These are phyloP conservation scores for Dalechampia spathulata DNA, from an alignment of 441 rosid species.

Conservation along the genomic window DNA sequence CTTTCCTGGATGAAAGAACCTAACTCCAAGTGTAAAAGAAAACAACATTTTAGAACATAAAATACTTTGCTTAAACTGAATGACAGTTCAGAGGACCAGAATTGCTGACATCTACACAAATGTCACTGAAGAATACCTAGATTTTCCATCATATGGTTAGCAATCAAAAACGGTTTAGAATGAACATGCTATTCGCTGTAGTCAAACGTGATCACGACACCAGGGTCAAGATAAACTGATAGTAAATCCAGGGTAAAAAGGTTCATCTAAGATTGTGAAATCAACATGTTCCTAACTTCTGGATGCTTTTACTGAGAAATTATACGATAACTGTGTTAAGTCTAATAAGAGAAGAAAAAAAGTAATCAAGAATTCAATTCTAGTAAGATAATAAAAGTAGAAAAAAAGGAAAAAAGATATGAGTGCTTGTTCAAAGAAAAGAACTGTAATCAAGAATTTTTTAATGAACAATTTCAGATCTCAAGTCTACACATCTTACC, in stretches of 20 bases:
- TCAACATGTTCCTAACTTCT: not conserved
- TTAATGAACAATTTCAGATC: not conserved
- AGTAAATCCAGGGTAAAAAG: not conserved
- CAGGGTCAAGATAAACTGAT: not conserved
- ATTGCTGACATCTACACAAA: not conserved
- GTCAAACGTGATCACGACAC: not conserved
- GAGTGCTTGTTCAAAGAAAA: not conserved
- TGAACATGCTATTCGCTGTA: not conserved
- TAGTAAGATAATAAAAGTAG: not conserved
- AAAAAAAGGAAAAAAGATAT: not conserved
- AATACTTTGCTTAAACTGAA: conserved; percentile 1
- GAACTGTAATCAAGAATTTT: no score
- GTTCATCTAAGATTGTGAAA: not conserved
- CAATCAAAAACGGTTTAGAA: no score
- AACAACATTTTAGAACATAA: conserved; percentile 1
- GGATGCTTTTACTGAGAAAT: not conserved
- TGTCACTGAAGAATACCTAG: not conserved
- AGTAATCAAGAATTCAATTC: not conserved
- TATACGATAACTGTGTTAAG: not conserved
- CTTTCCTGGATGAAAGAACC: conserved; percentile 86
- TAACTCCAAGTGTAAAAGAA: conserved; percentile 25
- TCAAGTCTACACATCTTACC: conserved; percentile 33
- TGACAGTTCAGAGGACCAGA: not conserved
- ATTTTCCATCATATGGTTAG: no score
- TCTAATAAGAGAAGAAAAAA: not conserved